Evolutionary conservation across 768 basidiomycete species (phyloP), one percentile per base, ranked within the genome.

Genomic region (Serendipita sp.): DNA sequence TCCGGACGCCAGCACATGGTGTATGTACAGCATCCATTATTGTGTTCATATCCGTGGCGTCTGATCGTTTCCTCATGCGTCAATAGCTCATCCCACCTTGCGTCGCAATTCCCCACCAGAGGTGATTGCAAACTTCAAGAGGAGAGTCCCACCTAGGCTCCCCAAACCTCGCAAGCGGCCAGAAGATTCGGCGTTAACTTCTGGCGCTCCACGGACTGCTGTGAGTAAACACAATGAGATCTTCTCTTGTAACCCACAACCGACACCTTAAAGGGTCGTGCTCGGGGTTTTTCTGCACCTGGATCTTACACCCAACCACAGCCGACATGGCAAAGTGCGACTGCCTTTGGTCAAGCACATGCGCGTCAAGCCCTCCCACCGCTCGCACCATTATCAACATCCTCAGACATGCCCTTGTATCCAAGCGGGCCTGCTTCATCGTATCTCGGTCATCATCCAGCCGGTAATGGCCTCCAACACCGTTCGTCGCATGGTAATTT

Each of bases 1-100:
- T 75, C 91, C 91, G 65, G 92, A 96, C 76, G 92, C 91, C 14
- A 92, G 89, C 73, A 93, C 91, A 66, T 96, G 92, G 92, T 93
- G 91, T 94, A 77, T 72, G 91, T 82, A 28, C 20, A 60, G 61
- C 64, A 61, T 64, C 28, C 61, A 28, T 64, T 64, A 20, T 9
- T n/a, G 45, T 48, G 9, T 28, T 7, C 45, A 48, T n/a, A 20
- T 48, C 9, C 20, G n/a, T 48, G 9, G 45, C 5, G n/a, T 3
- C 45, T 28, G n/a, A 48, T n/a, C 5, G 20, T 7, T 28, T 9
- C 53, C 20, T 48, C 61, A 14, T 51, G 33, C 31, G 24, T 62
- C 22, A 61, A 66, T 71, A 91, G 91, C 92, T 3, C 92, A 96
- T 68, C 90, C 90, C 4, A 91, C 88, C 41, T 82, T 96, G 69